phyloP scores from a whole-genome alignment of 2,329 filamentous ascomycete species.

The Fusarium napiforme region DNA sequence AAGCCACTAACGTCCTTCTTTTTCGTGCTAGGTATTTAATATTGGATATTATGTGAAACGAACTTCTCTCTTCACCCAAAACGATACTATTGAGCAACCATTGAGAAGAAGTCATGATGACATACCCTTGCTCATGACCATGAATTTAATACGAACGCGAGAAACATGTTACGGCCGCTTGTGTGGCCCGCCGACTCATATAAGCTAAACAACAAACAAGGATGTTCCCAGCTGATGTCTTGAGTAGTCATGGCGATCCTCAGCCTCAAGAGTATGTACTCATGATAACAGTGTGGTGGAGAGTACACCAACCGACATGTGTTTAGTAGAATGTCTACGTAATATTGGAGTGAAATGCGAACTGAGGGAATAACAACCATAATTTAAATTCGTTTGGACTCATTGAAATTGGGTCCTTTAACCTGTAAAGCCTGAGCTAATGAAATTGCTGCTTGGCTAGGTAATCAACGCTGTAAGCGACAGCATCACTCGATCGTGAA shows the following conservation, averaged over 20 bases:
- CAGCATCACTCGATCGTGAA: neutral
- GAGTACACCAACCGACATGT: neutral
- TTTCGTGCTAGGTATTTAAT: neutral
- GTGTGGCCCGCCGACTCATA: neutral
- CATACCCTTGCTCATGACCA: neutral
- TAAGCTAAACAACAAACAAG: conserved; percentile 22
- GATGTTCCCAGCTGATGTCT: conserved; percentile 10
- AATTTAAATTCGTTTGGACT: neutral
- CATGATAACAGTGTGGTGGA: neutral
- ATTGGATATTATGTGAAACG: neutral
- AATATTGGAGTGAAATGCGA: neutral
- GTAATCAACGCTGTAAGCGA: conserved; percentile 2
- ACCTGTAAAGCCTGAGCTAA: neutral
- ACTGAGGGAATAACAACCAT: neutral
- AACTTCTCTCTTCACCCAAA: neutral
- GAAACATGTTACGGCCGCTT: neutral
- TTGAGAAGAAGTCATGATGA: neutral
- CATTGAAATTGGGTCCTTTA: neutral
- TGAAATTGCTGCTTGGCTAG: neutral
- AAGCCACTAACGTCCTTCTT: neutral
- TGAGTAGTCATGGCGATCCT: neutral
- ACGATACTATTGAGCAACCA: too few species aligned
- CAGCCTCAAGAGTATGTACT: neutral
- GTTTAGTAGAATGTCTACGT: neutral
- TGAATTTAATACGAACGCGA: neutral